Evolutionary conservation across 768 basidiomycete genomes (phyloP).

Genomic region (Thelephora aurantiotincta): DNA sequence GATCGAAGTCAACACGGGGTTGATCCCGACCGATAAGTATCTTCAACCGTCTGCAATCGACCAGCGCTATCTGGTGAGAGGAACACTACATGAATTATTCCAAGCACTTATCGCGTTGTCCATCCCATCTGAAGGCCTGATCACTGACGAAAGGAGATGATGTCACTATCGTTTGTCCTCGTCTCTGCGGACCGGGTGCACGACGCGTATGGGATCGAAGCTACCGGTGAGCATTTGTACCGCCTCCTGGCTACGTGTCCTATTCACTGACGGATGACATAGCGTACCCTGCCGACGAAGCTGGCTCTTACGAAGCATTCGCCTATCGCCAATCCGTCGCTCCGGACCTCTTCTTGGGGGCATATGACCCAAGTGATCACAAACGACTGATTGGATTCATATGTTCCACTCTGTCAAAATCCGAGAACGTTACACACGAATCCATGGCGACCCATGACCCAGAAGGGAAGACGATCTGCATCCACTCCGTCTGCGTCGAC

Average conservation of each 20-base stretch:
- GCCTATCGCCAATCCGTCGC: conserved; percentile 51
- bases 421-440: conserved; percentile 39
- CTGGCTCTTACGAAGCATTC: conserved; percentile 41
- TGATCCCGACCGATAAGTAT: no score
- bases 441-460: conserved; percentile 57
- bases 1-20: no score
- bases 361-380: conserved; percentile 23
- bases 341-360: conserved; percentile 44
- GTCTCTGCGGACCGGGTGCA: conserved; percentile 27
- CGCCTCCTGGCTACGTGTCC: background rate
- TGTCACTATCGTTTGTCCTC: conserved; percentile 16
- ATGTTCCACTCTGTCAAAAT: conserved; percentile 49
- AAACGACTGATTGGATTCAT: conserved; percentile 48
- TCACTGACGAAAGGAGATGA: background rate
- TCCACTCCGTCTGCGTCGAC: conserved; percentile 57
- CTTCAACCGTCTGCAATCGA: no score
- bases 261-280: conserved; percentile 1
- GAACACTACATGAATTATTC: no score
- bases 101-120: no score
- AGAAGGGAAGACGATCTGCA: conserved; percentile 35
- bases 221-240: conserved; percentile 21
- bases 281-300: conserved; percentile 43
- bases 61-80: no score
- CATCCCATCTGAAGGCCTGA: no score
- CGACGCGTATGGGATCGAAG: conserved; percentile 33